Evolutionary conservation across 2,329 filamentous ascomycete genomes (phyloP).

Genomic region (Pseudocercospora fijiensis): DNA sequence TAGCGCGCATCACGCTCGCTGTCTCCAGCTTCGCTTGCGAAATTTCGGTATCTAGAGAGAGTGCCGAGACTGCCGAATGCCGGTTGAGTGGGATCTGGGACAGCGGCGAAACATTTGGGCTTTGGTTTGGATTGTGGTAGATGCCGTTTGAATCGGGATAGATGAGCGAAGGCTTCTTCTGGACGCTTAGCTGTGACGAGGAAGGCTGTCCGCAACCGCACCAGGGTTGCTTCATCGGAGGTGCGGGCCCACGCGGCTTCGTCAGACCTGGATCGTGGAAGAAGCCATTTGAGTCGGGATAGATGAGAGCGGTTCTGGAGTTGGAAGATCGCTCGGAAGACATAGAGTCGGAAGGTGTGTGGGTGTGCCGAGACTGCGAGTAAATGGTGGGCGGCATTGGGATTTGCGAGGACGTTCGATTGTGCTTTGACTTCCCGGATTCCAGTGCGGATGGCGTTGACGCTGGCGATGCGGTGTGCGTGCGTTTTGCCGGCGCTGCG

Average conservation of each 20-base stretch:
- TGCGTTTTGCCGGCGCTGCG: neutral
- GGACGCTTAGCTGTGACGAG: too few species aligned
- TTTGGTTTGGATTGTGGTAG: neutral
- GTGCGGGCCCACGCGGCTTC: neutral
- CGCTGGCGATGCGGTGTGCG: neutral
- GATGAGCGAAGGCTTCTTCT: neutral
- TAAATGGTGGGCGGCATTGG: neutral
- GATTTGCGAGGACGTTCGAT: neutral
- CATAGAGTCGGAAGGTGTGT: neutral
- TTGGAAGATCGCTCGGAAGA: neutral
- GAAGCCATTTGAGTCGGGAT: neutral
- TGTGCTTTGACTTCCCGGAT: neutral
- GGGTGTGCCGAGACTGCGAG: neutral
- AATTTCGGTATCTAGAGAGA: neutral
- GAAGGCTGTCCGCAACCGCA: neutral
- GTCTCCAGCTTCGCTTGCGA: constrained; percentile 4
- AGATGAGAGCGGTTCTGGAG: neutral
- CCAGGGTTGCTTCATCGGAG: neutral
- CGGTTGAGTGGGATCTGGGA: neutral
- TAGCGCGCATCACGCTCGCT: neutral
- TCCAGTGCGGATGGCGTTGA: neutral
- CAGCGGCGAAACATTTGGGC: neutral
- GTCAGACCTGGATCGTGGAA: neutral
- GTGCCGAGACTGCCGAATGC: neutral
- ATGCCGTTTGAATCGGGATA: neutral